Evolutionary conservation across 1,139 yeast species (phyloP).

Genomic region (Kodamaea ohmeri): DNA sequence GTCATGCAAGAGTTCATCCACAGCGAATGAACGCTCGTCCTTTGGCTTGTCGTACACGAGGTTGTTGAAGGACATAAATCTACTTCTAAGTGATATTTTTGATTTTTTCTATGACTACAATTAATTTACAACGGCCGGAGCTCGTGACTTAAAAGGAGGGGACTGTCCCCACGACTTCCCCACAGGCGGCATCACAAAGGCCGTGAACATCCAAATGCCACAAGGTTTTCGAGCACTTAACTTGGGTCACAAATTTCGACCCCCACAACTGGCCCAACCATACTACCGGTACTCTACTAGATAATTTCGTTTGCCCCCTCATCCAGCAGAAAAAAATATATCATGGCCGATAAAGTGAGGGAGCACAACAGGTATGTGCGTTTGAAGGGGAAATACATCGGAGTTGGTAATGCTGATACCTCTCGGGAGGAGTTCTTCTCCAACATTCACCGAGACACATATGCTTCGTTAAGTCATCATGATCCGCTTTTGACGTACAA

Average conservation of each 20-base stretch:
- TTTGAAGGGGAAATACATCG: conserved; percentile 61
- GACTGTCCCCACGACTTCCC: neutral
- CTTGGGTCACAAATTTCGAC: too few relatives aligned
- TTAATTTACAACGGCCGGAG: neutral
- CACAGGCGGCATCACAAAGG: neutral
- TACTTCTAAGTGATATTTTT: neutral
- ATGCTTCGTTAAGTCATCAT: conserved; percentile 69
- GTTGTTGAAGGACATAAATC: conserved; percentile 7
- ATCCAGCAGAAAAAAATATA: neutral
- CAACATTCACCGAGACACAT: conserved; percentile 72
- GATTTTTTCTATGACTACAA: conserved; percentile 4
- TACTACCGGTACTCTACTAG: neutral
- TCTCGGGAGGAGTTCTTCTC: conserved; percentile 52
- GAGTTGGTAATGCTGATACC: conserved; percentile 72
- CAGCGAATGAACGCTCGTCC: conserved; percentile 11
- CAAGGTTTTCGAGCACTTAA: neutral
- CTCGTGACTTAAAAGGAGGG: conserved; percentile 4
- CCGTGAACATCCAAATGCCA: neutral
- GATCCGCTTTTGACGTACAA: conserved; percentile 62
- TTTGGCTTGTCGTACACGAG: conserved; percentile 15
- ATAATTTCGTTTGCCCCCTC: neutral
- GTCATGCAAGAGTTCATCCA: conserved; percentile 26
- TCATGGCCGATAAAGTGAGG: conserved; percentile 64
- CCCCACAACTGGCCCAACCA: too few relatives aligned
- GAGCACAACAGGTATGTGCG: conserved; percentile 63